A percentile compares a stretch with the other conserved stretches of the same genome.
phyloP scores from a whole-genome alignment of 441 rosid species.

The Isatis lusitanica region DNA sequence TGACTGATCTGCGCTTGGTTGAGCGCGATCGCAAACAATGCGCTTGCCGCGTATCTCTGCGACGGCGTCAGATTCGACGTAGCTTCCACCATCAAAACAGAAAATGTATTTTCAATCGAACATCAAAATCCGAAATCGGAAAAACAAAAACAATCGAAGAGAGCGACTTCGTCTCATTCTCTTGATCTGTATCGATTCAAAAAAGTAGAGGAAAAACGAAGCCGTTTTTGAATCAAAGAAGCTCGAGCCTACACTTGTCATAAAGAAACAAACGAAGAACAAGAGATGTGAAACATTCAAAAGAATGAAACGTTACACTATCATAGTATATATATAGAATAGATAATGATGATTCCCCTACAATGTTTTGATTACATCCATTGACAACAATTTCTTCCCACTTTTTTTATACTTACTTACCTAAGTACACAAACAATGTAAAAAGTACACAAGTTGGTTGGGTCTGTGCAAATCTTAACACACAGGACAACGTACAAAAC shows the following conservation, averaged over 20 bases:
- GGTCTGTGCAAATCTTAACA: conserved; percentile 32
- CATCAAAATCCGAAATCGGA: background rate
- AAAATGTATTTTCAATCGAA: background rate
- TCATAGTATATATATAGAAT: conserved; percentile 19
- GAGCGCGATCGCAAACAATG: conserved; percentile 68
- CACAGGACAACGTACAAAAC: conserved; percentile 29
- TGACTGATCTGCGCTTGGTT: conserved; percentile 74
- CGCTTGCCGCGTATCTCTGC: conserved; percentile 67
- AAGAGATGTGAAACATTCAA: background rate
- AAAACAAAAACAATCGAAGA: background rate
- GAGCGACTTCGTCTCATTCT: conserved; percentile 4
- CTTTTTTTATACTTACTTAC: conserved; percentile 12
- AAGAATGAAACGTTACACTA: conserved; percentile 18
- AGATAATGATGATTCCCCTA: background rate
- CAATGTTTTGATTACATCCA: conserved; percentile 30
- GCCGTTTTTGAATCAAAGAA: background rate
- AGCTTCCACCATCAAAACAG: conserved; percentile 24
- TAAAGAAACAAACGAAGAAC: background rate
- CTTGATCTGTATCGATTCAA: background rate
- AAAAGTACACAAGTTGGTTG: conserved; percentile 22
- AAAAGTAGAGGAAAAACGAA: background rate
- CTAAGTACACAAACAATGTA: conserved; percentile 38
- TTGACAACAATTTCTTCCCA: conserved; percentile 23
- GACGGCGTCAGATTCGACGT: conserved; percentile 51
- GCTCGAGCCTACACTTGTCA: conserved; percentile 24